These are phyloP conservation scores for Tolypocladium ovalisporum DNA, from an alignment of 2,329 filamentous ascomycete species.

Conservation along the genomic window DNA sequence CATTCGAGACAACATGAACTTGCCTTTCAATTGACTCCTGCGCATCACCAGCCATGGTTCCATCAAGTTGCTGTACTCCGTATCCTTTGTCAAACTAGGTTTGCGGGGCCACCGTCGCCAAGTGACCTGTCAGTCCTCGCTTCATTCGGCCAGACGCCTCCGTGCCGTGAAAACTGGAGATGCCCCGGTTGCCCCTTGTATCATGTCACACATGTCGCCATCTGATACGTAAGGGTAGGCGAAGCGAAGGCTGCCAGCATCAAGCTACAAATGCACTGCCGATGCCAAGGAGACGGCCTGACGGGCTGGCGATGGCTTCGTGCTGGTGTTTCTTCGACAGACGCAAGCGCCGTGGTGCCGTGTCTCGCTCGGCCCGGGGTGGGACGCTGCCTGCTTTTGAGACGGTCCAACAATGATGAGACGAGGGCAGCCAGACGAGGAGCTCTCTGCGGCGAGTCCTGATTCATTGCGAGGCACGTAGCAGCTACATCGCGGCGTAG, in stretches of 20 bases:
- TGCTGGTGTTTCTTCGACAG: neutral
- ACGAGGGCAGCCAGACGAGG: neutral
- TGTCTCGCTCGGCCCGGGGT: neutral
- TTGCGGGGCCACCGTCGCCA: neutral
- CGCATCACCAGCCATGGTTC: no score
- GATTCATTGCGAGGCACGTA: neutral
- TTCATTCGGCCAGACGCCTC: no score
- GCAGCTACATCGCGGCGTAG: neutral
- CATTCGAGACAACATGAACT: no score
- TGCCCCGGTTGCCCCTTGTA: neutral
- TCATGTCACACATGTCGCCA: neutral
- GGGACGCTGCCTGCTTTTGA: neutral
- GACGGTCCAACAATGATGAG: no score
- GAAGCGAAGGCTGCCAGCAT: neutral
- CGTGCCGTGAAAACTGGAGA: neutral
- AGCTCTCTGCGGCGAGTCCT: neutral
- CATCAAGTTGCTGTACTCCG: neutral
- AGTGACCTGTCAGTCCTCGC: neutral
- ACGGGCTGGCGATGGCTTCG: neutral
- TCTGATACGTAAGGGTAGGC: neutral
- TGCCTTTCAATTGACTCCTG: no score
- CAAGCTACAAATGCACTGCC: neutral
- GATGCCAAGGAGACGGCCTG: neutral
- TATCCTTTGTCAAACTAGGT: neutral
- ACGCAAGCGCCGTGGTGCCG: neutral